These are phyloP conservation scores for Leucocoprinus birnbaumii DNA, from an alignment of 768 basidiomycete species.

Conservation along the genomic window DNA sequence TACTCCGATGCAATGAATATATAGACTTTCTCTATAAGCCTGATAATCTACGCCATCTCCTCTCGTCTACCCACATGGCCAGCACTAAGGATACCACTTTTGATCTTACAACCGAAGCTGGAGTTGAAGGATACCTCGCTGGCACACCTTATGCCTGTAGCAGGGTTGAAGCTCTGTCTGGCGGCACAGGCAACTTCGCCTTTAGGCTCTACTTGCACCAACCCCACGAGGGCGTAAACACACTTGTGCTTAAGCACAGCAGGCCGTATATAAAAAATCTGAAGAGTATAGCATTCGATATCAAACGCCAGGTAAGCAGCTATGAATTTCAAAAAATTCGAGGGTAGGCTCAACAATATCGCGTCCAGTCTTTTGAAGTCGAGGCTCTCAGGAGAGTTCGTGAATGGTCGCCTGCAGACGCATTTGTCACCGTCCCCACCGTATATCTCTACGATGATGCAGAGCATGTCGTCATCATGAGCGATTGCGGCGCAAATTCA, in stretches of 20 bases:
- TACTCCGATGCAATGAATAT: too few species aligned
- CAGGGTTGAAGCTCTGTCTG: slow-evolving; percentile 37
- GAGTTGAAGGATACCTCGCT: slow-evolving; percentile 40
- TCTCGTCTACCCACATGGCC: background rate
- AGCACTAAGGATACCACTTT: slow-evolving; percentile 1
- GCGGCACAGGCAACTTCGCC: slow-evolving; percentile 55
- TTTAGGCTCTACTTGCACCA: slow-evolving; percentile 46
- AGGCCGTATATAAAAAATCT: slow-evolving; percentile 36
- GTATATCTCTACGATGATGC: slow-evolving; percentile 49
- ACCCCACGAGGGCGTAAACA: slow-evolving; percentile 38
- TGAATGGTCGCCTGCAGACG: slow-evolving; percentile 29
- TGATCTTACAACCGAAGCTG: slow-evolving; percentile 31
- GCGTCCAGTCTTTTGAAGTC: slow-evolving; percentile 34
- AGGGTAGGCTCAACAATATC: background rate
- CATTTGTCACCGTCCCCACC: slow-evolving; percentile 44
- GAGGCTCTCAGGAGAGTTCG: slow-evolving; percentile 46
- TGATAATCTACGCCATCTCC: too few species aligned
- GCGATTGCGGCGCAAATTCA: slow-evolving; percentile 47
- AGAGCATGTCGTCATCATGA: slow-evolving; percentile 55
- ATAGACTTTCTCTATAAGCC: background rate
- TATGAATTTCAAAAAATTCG: background rate
- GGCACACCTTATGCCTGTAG: slow-evolving; percentile 45
- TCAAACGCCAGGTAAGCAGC: slow-evolving; percentile 50
- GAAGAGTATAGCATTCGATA: slow-evolving; percentile 20
- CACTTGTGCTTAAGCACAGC: slow-evolving; percentile 59